Conservation (phyloP, 2,329 filamentous ascomycete species). For the Paracamarosporium sp. region DNA sequence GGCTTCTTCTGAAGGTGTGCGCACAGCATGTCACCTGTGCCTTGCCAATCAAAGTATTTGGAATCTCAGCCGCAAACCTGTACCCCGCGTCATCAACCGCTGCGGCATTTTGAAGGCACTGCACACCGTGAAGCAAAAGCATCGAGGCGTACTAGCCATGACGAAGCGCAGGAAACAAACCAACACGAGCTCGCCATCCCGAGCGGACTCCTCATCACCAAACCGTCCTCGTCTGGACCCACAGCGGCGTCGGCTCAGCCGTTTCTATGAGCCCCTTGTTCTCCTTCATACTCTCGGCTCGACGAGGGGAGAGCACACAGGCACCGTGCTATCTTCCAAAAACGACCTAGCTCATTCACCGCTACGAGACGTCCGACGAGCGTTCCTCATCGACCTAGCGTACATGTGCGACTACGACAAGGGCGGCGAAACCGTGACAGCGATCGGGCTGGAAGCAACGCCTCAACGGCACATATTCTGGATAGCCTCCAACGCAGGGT, state of each 20-base stretch:
- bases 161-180: too few species aligned
- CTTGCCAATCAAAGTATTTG: too few species aligned
- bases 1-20: not conserved
- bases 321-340: not conserved
- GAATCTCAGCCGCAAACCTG: too few species aligned
- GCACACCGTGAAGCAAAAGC: too few species aligned
- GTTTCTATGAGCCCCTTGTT: conserved; percentile 17
- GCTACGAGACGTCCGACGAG: conserved; percentile 9
- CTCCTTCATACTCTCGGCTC: conserved; percentile 8
- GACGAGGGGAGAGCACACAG: conserved; percentile 8
- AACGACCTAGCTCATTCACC: conserved; percentile 1
- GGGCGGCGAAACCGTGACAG: conserved; percentile 18
- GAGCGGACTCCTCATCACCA: too few species aligned
- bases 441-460: conserved; percentile 19
- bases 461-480: conserved; percentile 18
- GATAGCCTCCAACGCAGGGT: conserved; percentile 17
- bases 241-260: not conserved
- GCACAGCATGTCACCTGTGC: too few species aligned
- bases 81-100: too few species aligned
- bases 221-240: not conserved
- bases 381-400: conserved; percentile 16
- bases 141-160: too few species aligned
- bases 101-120: too few species aligned
- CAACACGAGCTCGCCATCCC: too few species aligned
- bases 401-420: conserved; percentile 21